These are phyloP conservation scores for Toxicodendron radicans DNA, from an alignment of 345 rosid genomes.

Conservation along the genomic window DNA sequence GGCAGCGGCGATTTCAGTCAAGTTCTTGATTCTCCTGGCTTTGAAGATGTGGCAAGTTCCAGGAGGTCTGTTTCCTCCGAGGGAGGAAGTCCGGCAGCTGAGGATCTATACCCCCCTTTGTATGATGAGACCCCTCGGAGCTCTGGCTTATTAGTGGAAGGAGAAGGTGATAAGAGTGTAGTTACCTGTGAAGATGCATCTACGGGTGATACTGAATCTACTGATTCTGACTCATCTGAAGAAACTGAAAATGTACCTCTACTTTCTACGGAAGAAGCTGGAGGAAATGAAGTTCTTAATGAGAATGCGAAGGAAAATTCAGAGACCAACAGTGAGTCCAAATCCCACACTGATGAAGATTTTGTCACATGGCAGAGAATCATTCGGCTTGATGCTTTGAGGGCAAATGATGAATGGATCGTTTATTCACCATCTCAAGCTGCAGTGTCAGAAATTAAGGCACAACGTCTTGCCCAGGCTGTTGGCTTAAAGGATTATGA, in stretches of 20 bases:
- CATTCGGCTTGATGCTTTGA: slow-evolving; percentile 86
- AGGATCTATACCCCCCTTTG: slow-evolving; percentile 29
- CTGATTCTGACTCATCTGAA: slow-evolving; percentile 57
- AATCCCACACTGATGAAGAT: slow-evolving; percentile 57
- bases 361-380: slow-evolving; percentile 87
- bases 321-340: slow-evolving; percentile 27
- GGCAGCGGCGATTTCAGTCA: slow-evolving; percentile 44
- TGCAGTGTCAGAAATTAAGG: slow-evolving; percentile 51
- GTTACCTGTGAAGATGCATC: slow-evolving; percentile 47
- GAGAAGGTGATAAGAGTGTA: slow-evolving; percentile 44
- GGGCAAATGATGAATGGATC: slow-evolving; percentile 83
- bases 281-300: slow-evolving; percentile 24
- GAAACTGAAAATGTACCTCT: slow-evolving; percentile 50
- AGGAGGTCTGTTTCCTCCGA: slow-evolving; percentile 32
- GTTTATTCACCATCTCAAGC: slow-evolving; percentile 72
- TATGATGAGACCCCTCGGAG: slow-evolving; percentile 17
- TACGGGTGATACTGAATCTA: slow-evolving; percentile 51
- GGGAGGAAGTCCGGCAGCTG: slow-evolving; percentile 24
- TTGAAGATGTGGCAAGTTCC: slow-evolving; percentile 42
- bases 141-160: slow-evolving; percentile 36
- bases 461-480: slow-evolving; percentile 54
- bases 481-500: slow-evolving; percentile 79
- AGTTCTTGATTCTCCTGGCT: slow-evolving; percentile 44
- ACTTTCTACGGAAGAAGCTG: slow-evolving; percentile 35
- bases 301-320: slow-evolving; percentile 36